phyloP scores from a whole-genome alignment of 2,329 filamentous ascomycete genomes.

The Clarireedia hainanense region DNA sequence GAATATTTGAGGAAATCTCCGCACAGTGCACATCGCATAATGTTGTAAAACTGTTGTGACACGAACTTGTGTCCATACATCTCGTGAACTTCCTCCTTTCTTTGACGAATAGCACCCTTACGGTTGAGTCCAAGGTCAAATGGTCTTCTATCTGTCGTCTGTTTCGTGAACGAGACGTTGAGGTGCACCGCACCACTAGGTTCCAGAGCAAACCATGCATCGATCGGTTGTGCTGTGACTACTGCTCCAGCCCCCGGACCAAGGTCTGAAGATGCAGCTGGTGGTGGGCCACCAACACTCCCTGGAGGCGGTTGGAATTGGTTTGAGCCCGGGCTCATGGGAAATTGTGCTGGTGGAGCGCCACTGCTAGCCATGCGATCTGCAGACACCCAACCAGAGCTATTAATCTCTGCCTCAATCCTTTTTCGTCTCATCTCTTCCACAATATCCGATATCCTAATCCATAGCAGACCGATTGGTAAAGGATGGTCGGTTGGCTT shows the following conservation, averaged over 20 bases:
- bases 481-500: slow-evolving; percentile 85
- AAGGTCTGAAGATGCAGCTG: slow-evolving; percentile 21
- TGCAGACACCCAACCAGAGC: slow-evolving; percentile 92
- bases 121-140: slow-evolving; percentile 87
- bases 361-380: slow-evolving; percentile 76
- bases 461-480: slow-evolving; percentile 92
- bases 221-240: slow-evolving; percentile 52
- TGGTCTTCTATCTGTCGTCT: slow-evolving; percentile 71
- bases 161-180: slow-evolving; percentile 85
- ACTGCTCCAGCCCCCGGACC: slow-evolving; percentile 29
- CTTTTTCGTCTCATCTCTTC: slow-evolving; percentile 97
- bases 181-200: slow-evolving; percentile 89
- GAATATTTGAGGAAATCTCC: slow-evolving; percentile 98
- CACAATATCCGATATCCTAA: slow-evolving; percentile 91
- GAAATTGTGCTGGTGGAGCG: slow-evolving; percentile 46
- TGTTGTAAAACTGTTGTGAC: slow-evolving; percentile 98
- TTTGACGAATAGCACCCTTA: slow-evolving; percentile 92
- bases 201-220: slow-evolving; percentile 95
- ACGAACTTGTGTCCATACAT: slow-evolving; percentile 99
- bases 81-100: slow-evolving; percentile 96
- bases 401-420: slow-evolving; percentile 92
- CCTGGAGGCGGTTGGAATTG: slow-evolving; percentile 38
- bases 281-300: slow-evolving; percentile 17
- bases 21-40: slow-evolving; percentile 97
- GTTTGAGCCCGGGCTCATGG: slow-evolving; percentile 42